A percentile compares a stretch with the other conserved stretches of the same genome.
phyloP scores from a whole-genome alignment of 2,329 filamentous ascomycete species.

The Aspergillus proliferans region DNA sequence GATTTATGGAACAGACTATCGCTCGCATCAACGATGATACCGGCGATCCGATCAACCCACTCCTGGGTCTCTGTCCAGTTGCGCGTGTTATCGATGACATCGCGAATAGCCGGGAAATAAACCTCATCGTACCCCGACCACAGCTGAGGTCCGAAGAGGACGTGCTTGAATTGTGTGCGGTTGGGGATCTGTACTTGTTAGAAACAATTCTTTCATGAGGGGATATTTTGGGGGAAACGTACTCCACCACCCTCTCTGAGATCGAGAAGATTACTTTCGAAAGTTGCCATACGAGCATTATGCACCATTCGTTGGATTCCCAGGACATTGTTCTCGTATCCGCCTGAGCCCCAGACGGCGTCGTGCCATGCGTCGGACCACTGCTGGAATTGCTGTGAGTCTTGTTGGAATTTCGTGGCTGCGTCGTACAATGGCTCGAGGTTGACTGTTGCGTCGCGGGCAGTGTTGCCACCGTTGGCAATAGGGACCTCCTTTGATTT shows the following conservation, averaged over 20 bases:
- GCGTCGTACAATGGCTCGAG: constrained; percentile 59
- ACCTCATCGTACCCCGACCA: constrained; percentile 65
- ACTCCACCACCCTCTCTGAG: constrained; percentile 65
- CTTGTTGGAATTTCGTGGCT: constrained; percentile 52
- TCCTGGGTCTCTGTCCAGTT: constrained; percentile 64
- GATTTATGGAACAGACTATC: constrained; percentile 29
- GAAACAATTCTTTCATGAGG: background rate
- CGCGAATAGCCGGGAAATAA: constrained; percentile 77
- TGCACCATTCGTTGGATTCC: constrained; percentile 64
- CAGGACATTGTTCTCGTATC: constrained; percentile 67
- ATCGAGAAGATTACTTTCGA: constrained; percentile 81
- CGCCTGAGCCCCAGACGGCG: constrained; percentile 62
- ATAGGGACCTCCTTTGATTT: constrained; percentile 46
- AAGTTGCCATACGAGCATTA: constrained; percentile 70
- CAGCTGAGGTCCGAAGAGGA: constrained; percentile 75
- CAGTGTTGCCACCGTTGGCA: constrained; percentile 3
- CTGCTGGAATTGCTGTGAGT: constrained; percentile 60
- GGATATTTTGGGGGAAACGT: constrained; percentile 39
- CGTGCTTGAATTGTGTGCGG: constrained; percentile 88
- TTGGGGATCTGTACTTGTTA: constrained; percentile 59
- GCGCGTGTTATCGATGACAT: constrained; percentile 60
- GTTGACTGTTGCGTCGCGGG: constrained; percentile 37
- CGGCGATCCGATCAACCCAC: constrained; percentile 65
- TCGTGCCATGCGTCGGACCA: constrained; percentile 77
- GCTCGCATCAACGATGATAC: constrained; percentile 59